Evolutionary conservation across 352 stramenopile genomes (phyloP).

Genomic region (Globisporangium uncinulatum): DNA sequence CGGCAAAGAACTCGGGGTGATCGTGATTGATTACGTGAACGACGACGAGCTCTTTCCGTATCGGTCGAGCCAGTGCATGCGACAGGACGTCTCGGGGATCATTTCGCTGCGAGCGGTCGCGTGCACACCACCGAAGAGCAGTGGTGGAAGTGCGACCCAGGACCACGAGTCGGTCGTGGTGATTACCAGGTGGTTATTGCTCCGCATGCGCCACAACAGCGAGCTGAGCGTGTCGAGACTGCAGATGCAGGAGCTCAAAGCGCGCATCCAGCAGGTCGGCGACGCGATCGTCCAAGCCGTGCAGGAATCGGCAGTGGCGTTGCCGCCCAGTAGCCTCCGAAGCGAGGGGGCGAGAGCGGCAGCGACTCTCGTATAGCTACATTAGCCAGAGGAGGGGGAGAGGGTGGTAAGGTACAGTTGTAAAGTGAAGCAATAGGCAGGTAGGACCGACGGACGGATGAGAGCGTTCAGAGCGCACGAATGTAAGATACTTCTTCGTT

Average conservation of each 20-base stretch:
- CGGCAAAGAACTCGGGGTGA: constrained; percentile 17
- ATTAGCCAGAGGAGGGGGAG: too few species aligned
- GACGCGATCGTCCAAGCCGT: constrained; percentile 10
- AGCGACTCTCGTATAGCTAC: constrained; percentile 3
- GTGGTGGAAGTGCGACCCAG: not conserved
- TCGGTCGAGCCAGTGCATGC: constrained; percentile 17
- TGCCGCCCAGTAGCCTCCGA: not conserved
- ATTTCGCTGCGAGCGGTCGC: constrained; percentile 12
- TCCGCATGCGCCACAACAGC: constrained; percentile 15
- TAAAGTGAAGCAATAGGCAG: too few species aligned
- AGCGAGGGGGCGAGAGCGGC: not conserved
- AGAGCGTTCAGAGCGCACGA: too few species aligned
- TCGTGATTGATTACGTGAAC: constrained; percentile 25
- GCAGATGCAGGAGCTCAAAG: constrained; percentile 14
- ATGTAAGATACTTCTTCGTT: too few species aligned
- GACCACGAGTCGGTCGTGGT: constrained; percentile 7
- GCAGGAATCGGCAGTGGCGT: not conserved
- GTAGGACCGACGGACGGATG: too few species aligned
- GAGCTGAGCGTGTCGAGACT: constrained; percentile 3
- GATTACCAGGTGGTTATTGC: constrained; percentile 16
- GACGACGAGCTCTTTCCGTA: constrained; percentile 37
- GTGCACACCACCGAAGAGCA: constrained; percentile 2
- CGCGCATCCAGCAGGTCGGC: constrained; percentile 4
- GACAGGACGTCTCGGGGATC: constrained; percentile 21
- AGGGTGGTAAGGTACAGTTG: too few species aligned